Base-by-base conservation (phyloP, 768 basidiomycete species). In the Brasilioporus rufonigricans region DNA sequence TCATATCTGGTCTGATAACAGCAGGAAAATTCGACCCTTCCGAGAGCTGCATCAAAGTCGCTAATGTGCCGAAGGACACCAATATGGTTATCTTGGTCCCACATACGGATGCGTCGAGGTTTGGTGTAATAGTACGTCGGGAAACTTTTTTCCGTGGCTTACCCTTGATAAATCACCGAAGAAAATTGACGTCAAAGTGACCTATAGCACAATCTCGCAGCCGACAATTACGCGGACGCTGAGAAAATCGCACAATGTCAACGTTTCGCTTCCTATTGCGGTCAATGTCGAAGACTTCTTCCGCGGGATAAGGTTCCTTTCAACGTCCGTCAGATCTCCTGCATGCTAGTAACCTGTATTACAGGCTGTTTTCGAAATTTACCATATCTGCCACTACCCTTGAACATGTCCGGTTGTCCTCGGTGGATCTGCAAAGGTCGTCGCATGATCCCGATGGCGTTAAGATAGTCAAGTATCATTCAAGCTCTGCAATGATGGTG, bases 211-310 rank as follows among this genome's bases (percentile, higher is more conserved):
- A 0, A 65, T 62, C 7, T 59, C 73, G 1, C 81, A 87, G 55
- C 79, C 85, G 1, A 71, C 71, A 4, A 59, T 86, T 5, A 69
- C 70, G 16, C 80, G 93, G 35, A 79, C 70, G 6, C 68, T 91
- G 26, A 76, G 74, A 36, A 75, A 82, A 29, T 77, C 80, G 13
- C 79, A 81, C 53, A 70, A 77, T 3, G 75, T 95, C 5, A 76
- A 80, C 14, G 84, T 87, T 8, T 79, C 87, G 0, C 76, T 98
- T 4, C 95, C 96, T 0, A 77, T 99, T 41, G 83, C 89, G 3
- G 90, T 98, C 54, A 97, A 95, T 54, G 96, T 98, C 0, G 91
- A 98, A 71, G 97, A 99, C 68, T 95, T 93, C 71, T 98, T 98
- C 77, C 84, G 96, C 21, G 87, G 88, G 26, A 77, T 83, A 52